Percentiles rank a stretch among this genome's conserved stretches.
These are phyloP conservation scores for Venturia asperata DNA, from an alignment of 2,329 filamentous ascomycete genomes.

Conservation along the genomic window DNA sequence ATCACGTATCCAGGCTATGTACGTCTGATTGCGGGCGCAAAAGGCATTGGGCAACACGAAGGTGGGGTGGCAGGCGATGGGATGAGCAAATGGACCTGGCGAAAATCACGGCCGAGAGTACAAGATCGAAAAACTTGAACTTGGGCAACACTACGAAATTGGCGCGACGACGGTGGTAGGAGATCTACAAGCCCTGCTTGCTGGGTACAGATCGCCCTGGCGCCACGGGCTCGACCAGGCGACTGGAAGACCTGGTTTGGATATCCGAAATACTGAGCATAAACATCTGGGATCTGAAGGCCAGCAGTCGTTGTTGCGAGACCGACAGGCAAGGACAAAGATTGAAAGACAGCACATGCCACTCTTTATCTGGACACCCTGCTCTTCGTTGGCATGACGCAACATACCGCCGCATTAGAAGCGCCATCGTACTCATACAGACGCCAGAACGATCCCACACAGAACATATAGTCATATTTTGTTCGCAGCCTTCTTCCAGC, in stretches of 20 bases:
- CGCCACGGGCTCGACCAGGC: not conserved
- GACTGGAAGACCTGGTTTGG: not conserved
- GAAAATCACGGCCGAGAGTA: not conserved
- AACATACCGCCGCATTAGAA: not conserved
- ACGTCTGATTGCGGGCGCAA: not conserved
- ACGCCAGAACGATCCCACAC: not conserved
- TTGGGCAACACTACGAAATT: too few relatives aligned
- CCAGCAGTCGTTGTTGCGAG: not conserved
- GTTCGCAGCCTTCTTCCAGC: not conserved
- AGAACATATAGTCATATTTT: not conserved
- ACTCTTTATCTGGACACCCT: not conserved
- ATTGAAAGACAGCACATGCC: not conserved
- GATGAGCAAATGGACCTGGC: not conserved
- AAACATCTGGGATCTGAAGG: not conserved
- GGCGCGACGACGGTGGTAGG: not conserved
- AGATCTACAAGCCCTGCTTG: not conserved
- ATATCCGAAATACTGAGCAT: not conserved
- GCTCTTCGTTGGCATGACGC: not conserved
- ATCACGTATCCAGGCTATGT: not conserved
- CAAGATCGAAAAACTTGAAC: not conserved
- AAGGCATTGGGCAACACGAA: not conserved
- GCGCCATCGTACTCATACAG: conserved; percentile 1
- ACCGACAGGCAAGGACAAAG: not conserved
- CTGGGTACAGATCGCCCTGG: not conserved
- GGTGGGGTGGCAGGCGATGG: not conserved